Conservation (phyloP, 2,329 filamentous ascomycete species). For the Torrubiellomyces zombiae region DNA sequence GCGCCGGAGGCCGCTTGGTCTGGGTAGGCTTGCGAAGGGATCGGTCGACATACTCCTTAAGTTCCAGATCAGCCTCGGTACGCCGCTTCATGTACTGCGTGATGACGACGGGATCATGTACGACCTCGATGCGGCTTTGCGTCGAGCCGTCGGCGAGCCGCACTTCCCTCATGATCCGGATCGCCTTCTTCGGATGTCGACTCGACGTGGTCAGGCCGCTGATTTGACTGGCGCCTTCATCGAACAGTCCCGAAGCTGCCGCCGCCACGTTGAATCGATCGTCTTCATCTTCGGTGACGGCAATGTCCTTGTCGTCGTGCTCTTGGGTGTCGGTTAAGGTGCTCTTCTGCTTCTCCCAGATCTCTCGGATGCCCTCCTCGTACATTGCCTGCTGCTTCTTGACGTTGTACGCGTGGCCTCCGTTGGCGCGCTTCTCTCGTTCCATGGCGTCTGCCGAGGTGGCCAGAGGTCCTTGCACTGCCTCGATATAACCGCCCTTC, state of each 20-base stretch:
- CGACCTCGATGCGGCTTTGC: constrained; percentile 48
- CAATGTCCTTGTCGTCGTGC: constrained; percentile 44
- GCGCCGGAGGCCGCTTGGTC: constrained; percentile 3
- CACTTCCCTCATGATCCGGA: constrained; percentile 55
- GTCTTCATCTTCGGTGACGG: constrained; percentile 42
- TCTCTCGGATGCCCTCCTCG: constrained; percentile 75
- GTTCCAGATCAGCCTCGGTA: constrained; percentile 51
- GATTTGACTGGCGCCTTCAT: constrained; percentile 70
- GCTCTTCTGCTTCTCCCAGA: constrained; percentile 77
- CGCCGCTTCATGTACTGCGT: constrained; percentile 72
- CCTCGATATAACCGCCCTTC: constrained; percentile 89
- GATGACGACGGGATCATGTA: constrained; percentile 75
- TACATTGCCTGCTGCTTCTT: constrained; percentile 87
- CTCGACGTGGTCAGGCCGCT: constrained; percentile 50
- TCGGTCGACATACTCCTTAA: constrained; percentile 46
- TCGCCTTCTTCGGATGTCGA: constrained; percentile 48
- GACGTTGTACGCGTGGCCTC: constrained; percentile 94
- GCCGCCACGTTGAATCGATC: constrained; percentile 59
- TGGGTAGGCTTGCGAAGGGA: constrained; percentile 4
- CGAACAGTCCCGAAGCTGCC: constrained; percentile 47
- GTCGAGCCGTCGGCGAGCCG: constrained; percentile 27
- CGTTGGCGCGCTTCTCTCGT: constrained; percentile 73
- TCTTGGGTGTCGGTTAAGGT: constrained; percentile 60
- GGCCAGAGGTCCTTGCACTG: constrained; percentile 49
- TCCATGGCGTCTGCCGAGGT: constrained; percentile 71